Base-by-base conservation (phyloP, 352 stramenopile species). In the Globisporangium paroecandrum region DNA sequence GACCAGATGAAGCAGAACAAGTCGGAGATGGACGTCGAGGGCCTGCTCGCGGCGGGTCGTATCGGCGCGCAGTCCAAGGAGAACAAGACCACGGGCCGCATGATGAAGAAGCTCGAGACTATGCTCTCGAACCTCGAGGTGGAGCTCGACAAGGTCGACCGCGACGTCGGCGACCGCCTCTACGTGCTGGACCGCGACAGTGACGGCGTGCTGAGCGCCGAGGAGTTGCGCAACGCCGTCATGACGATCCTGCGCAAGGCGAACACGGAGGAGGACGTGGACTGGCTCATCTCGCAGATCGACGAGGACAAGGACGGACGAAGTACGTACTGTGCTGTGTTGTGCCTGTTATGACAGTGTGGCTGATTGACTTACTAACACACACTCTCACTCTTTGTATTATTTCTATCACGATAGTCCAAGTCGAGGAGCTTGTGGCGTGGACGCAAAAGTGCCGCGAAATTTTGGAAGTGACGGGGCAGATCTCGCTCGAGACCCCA, bases 171-270 rank as follows among this genome's bases (percentile, higher is more conserved):
- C 67, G 95, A 99, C 74, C 98, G 98, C 58, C 89, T 99, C 59
- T 97, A 99, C 72, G 87, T 99, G 68, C 78, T 99, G 25, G 97
- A 99, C 77, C 93, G 95, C 70, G 98, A 99, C 83, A 93, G 86
- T 58, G 97, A 99, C 81, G 97, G 97, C 69, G 88, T 99, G 62
- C 57, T 99, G 25, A 91, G 87, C 32, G 85, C 85, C n/a, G 94
- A 98, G 71, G 97, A 99, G 81, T 85, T 99, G 65, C 92, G 93
- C 58, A 83, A 98, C 69, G 94, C 94, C 0, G 88, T 99, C 13
- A 95, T 98, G 73, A 97, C 93, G 51, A 97, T 99, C 58, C 72
- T 99, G 66, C 95, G 96, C 71, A 90, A 97, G 64, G 79, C 95
- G 32, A 95, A 97, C 62, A 98, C 85, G n/a, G 83, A 96, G 63